phyloP scores from a whole-genome alignment of 148 eudicot genomes.

The Silene latifolia region DNA sequence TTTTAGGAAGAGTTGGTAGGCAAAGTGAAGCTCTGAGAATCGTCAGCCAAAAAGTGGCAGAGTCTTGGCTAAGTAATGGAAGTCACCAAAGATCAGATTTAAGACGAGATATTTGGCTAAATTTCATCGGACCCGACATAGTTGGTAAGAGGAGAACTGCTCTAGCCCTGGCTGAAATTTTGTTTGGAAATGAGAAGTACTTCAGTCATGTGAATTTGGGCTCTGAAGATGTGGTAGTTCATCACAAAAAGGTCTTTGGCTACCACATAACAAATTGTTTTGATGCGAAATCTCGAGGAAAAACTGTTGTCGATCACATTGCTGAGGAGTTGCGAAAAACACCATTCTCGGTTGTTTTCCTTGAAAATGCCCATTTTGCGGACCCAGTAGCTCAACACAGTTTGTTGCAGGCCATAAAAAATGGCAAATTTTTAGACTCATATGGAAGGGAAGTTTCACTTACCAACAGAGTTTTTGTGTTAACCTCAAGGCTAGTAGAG shows the following conservation, averaged over 20 bases:
- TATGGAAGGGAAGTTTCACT: conserved; percentile 62
- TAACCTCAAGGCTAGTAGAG: conserved; percentile 30
- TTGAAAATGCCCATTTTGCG: conserved; percentile 60
- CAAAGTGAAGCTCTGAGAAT: conserved; percentile 63
- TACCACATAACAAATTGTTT: conserved; percentile 18
- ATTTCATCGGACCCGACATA: conserved; percentile 58
- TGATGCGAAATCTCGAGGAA: conserved; percentile 44
- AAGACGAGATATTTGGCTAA: conserved; percentile 68
- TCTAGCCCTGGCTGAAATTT: conserved; percentile 46
- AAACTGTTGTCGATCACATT: conserved; percentile 56
- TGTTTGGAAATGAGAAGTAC: conserved; percentile 47
- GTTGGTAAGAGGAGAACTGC: conserved; percentile 61
- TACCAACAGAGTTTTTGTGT: conserved; percentile 43
- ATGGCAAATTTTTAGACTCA: conserved; percentile 61
- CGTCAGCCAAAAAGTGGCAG: conserved; percentile 45
- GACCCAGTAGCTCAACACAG: conserved; percentile 52
- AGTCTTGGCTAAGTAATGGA: conserved; percentile 32
- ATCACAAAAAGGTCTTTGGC: conserved; percentile 14
- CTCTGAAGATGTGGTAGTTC: conserved; percentile 20
- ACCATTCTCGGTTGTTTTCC: conserved; percentile 55
- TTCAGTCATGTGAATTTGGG: conserved; percentile 46
- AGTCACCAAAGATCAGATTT: conserved; percentile 28
- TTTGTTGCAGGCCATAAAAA: conserved; percentile 53
- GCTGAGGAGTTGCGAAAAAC: conserved; percentile 54
- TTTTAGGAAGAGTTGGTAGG: conserved; percentile 45